Base-by-base conservation (phyloP, 805 yeast genomes). In the Starmerella stellata region DNA sequence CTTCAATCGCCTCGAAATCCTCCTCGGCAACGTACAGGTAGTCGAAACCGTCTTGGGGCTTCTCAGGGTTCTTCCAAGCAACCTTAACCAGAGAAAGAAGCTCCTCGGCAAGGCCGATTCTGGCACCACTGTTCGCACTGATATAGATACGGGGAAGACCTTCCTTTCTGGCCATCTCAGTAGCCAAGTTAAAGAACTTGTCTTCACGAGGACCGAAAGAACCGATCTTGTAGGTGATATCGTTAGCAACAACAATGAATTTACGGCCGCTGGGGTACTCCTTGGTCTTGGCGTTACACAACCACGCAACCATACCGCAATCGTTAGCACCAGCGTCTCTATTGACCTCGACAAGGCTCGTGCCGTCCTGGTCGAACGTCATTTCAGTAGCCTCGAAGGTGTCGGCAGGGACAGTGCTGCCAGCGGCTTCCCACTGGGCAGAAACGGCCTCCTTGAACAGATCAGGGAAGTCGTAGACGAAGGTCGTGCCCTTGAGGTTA, bases 101-200 rank as follows among this genome's bases (percentile, higher is more conserved):
- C 61, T 90, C 99, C 51, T 90, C 96, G 21, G 99, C 98, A 58
- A 90, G 73, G 56, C 98, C 98, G 47, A 90, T 80, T 67, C 99
- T 75, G 35, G 99, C 99, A 68, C 99, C 99, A 44, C 96, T 85
- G 70, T 90, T 90, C 21, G 98, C 99, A 51, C 95, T 81, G 51
- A 90, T 67, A 63, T 90, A 90, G 41, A 90, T 72, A 64, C 99
- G 71, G 55, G 99, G 99, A 51, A 90, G 75, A 44, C 98, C 98
- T 48, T 75, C 69, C 55, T 72, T 67, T 64, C 94, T 73, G 25
- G 96, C 95, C 50, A 75, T 70, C 54, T 83, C 92, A 27, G 98
- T 90, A 47, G 85, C 93, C 57, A 77, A 75, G 66, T 80, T 72
- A 70, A 90, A 90, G 66, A 76, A 90, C 40, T 65, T 68, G 63